These are phyloP conservation scores for Citrullus amarus DNA, from an alignment of 306 rosid genomes.

Conservation along the genomic window DNA sequence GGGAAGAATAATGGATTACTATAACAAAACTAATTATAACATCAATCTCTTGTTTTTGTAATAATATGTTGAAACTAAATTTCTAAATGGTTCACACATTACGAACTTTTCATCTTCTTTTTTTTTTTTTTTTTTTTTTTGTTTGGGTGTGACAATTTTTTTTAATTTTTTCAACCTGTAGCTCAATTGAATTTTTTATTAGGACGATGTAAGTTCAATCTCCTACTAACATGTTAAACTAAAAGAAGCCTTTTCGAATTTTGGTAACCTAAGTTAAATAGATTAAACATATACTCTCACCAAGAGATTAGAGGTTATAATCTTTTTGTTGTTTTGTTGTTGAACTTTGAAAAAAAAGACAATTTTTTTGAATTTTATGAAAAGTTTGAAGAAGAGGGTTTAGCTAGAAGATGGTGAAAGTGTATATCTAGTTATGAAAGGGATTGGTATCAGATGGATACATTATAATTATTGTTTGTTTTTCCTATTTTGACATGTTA, in stretches of 20 bases:
- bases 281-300: no score
- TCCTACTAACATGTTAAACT: no score
- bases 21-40: neutral
- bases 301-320: no score
- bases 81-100: neutral
- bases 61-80: neutral
- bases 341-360: no score
- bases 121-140: no score
- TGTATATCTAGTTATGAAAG: neutral
- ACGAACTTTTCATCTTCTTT: neutral
- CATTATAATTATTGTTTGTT: neutral
- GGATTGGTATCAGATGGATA: conserved; percentile 9
- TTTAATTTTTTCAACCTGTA: no score
- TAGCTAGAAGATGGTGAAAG: neutral
- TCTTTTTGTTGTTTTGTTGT: no score
- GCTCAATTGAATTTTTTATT: neutral
- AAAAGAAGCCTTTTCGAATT: no score
- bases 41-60: neutral
- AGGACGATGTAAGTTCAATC: no score
- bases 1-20: neutral
- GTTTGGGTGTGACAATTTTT: neutral
- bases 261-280: neutral
- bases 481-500: conserved; percentile 29
- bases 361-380: neutral
- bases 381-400: neutral